A percentile compares a stretch with the other conserved stretches of the same genome.
Conservation (phyloP, 2,329 filamentous ascomycete genomes). For the Diaporthe sp. region DNA sequence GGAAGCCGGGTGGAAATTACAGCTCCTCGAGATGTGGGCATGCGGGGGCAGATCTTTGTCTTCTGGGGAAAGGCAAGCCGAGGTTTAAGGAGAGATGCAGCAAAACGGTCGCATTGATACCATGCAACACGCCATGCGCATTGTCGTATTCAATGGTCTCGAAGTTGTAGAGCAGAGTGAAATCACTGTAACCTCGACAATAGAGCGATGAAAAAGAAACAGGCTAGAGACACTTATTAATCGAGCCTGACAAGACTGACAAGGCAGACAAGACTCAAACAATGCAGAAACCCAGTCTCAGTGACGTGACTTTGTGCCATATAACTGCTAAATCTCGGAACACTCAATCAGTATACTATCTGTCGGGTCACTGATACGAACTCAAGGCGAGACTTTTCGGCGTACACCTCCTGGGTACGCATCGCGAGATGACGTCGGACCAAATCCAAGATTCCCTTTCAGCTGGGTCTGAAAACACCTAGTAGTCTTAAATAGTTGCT, state of each 20-base stretch:
- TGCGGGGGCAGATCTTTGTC: not conserved
- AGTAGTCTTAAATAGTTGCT: not conserved
- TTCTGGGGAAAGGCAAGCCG: not conserved
- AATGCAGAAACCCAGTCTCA: not conserved
- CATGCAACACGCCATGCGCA: not conserved
- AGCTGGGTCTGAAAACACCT: not conserved
- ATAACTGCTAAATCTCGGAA: not conserved
- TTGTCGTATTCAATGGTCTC: not conserved
- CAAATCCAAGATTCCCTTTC: not conserved
- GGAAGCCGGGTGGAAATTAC: not conserved
- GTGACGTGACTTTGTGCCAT: not conserved
- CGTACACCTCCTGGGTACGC: too few species aligned
- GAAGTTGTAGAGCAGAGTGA: not conserved
- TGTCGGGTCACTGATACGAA: not conserved
- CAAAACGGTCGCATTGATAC: too few species aligned
- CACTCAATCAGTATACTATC: too few species aligned
- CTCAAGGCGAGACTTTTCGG: not conserved
- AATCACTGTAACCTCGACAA: not conserved
- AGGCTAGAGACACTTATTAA: not conserved
- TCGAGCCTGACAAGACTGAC: not conserved
- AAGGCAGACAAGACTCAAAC: not conserved
- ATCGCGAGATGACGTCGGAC: not conserved
- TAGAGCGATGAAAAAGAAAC: not conserved
- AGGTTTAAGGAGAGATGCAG: not conserved
- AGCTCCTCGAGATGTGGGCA: not conserved